Evolutionary conservation across 768 basidiomycete genomes (phyloP).

Genomic region (Pholiota conissans): DNA sequence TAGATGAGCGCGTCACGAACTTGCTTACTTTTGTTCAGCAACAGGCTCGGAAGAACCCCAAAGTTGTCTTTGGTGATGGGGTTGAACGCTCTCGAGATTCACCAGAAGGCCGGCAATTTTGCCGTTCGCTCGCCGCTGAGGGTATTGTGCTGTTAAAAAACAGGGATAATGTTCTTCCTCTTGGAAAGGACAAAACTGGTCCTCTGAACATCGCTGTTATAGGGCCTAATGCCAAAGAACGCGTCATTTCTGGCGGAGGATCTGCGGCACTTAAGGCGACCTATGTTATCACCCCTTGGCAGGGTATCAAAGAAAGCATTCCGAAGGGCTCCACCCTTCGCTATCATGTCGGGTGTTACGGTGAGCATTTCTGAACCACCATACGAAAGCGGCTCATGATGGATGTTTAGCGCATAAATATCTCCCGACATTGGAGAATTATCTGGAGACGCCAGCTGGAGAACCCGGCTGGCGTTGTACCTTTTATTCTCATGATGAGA

Average conservation of each 20-base stretch:
- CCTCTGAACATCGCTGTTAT: conserved; percentile 59
- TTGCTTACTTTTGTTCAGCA: conserved; percentile 59
- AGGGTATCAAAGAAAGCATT: conserved; percentile 53
- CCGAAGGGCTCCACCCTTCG: conserved; percentile 49
- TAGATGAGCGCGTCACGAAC: conserved; percentile 51
- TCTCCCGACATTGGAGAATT: conserved; percentile 66
- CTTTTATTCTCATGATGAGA: conserved; percentile 57
- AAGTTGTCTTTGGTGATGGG: conserved; percentile 64
- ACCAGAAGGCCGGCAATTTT: conserved; percentile 49
- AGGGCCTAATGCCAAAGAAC: conserved; percentile 66
- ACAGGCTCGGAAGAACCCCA: conserved; percentile 53
- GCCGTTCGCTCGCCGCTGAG: conserved; percentile 57
- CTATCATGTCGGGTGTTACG: conserved; percentile 66
- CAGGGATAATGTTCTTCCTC: conserved; percentile 51
- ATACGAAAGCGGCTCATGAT: background rate
- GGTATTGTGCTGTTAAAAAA: conserved; percentile 73
- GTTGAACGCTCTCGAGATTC: conserved; percentile 55
- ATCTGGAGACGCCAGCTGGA: conserved; percentile 50
- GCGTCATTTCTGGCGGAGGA: conserved; percentile 74
- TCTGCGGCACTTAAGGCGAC: conserved; percentile 72
- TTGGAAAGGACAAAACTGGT: conserved; percentile 28
- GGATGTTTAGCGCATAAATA: conserved; percentile 56
- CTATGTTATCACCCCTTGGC: conserved; percentile 64
- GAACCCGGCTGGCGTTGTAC: conserved; percentile 63
- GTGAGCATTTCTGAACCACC: conserved; percentile 30